Base-by-base conservation (phyloP, 768 basidiomycete genomes). In the Termitomyces titanicus region DNA sequence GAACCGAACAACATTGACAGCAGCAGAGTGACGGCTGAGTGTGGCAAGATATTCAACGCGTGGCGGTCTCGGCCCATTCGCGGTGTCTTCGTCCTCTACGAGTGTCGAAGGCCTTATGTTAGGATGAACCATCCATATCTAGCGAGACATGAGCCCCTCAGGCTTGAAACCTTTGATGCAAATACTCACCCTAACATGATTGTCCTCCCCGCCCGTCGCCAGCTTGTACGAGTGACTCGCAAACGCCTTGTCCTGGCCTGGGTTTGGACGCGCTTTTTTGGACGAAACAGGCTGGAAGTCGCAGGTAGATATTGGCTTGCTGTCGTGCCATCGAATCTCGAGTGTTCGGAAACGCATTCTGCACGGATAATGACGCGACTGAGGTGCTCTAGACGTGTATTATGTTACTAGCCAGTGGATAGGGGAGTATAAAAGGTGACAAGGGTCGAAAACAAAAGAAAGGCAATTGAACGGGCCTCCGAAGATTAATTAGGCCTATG, bases 321-420 rank as follows among this genome's bases (percentile, higher is more conserved):
- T 85, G 76, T 94, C 94, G 78, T 97, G 94, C 94, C 94, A 97
- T 60, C 94, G 82, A 66, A 97, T 97, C 75, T 95, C 94, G 43
- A 95, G 82, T 3, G 92, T 93, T 56, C 89, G 82, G 69, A 89
- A 91, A 57, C 91, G 86, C 92, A 94, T 94, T 66, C 52, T 55
- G 47, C 13, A 40, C 22, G 22, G 25, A 11, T 17, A 40, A 33
- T 15, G 48, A 64, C 64, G 63, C 61, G 63, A 64, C 57, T 54
- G 47, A 49, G 20, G 47, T 29, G 18, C 3, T 43, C 29, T 40
- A 47, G 51, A 58, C 56, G 62, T 63, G 57, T 59, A 52, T 33
- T 57, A 51, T 7, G 17, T 46, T 35, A 22, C 33, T 37, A 42
- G 20, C 9, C 47, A 44, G 46, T 20, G 40, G 35, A 44, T 31